Evolutionary conservation across 805 yeast species (phyloP).

Genomic region (Lipomyces chichibuensis): DNA sequence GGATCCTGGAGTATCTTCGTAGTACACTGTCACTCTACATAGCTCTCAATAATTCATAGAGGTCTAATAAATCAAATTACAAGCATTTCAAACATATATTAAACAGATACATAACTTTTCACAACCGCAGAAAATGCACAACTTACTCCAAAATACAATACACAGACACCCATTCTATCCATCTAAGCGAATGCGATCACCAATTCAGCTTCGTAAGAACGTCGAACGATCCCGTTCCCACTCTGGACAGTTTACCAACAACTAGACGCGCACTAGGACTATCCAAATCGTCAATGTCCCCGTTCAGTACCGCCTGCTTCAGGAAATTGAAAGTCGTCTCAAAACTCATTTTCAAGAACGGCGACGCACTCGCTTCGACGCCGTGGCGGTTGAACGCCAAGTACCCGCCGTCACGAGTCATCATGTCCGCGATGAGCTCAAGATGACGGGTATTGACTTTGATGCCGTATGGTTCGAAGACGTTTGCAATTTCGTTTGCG

Average conservation of each 20-base stretch:
- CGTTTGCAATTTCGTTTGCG: slow-evolving; percentile 93
- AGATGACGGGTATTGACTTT: slow-evolving; percentile 90
- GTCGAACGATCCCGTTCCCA: slow-evolving; percentile 97
- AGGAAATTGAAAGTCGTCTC: slow-evolving; percentile 98
- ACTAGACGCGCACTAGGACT: slow-evolving; percentile 94
- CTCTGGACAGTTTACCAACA: slow-evolving; percentile 83
- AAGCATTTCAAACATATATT: neutral
- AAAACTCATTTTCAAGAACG: slow-evolving; percentile 98
- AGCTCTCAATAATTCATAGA: neutral
- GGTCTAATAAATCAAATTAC: neutral
- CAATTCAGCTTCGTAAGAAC: slow-evolving; percentile 45
- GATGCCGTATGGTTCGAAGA: slow-evolving; percentile 95
- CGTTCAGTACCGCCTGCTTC: slow-evolving; percentile 92
- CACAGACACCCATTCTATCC: neutral
- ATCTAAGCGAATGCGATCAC: neutral
- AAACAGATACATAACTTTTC: neutral
- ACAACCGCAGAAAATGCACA: neutral
- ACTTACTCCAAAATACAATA: neutral
- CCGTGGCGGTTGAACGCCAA: slow-evolving; percentile 98
- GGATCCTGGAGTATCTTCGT: neutral
- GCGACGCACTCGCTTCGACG: slow-evolving; percentile 91
- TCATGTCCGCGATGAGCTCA: slow-evolving; percentile 96
- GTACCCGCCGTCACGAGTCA: slow-evolving; percentile 98
- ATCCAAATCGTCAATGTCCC: slow-evolving; percentile 83
- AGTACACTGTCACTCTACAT: neutral